Conservation (phyloP, 108 stramenopile species). For the Aurantiochytrium sp. region DNA sequence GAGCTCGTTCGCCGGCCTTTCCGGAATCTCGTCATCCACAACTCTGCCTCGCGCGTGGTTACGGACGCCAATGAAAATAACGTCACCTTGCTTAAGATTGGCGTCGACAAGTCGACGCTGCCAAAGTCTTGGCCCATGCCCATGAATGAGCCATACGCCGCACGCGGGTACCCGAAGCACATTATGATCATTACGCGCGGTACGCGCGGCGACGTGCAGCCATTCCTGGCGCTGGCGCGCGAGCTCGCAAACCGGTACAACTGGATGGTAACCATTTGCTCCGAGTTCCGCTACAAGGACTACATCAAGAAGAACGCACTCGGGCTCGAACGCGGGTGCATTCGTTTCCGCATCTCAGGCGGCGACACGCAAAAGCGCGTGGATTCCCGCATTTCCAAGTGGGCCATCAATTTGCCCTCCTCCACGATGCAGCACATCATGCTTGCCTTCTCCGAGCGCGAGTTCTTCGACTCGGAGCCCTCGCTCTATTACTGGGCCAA, state of each 20-base stretch:
- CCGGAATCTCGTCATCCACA: neutral
- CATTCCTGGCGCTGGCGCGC: slow-evolving; percentile 27
- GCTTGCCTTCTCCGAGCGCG: neutral
- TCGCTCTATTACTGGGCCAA: neutral
- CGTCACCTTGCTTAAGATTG: slow-evolving; percentile 7
- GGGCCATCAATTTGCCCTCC: neutral
- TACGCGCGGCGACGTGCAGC: slow-evolving; percentile 38
- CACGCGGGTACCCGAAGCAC: neutral
- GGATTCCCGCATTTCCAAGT: neutral
- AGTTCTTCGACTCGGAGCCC: slow-evolving; percentile 29
- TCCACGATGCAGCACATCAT: neutral
- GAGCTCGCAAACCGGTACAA: neutral
- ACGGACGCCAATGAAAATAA: neutral
- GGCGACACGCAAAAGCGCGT: slow-evolving; percentile 22
- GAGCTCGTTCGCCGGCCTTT: neutral
- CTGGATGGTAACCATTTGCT: slow-evolving; percentile 21
- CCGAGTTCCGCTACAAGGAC: slow-evolving; percentile 21
- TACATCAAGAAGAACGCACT: neutral
- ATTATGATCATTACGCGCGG: slow-evolving; percentile 24
- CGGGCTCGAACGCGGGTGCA: neutral
- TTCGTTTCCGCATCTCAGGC: slow-evolving; percentile 14
- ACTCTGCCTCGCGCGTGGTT: neutral
- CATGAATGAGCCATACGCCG: neutral
- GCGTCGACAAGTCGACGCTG: neutral
- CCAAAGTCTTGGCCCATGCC: neutral